Percentiles rank a stretch among this genome's conserved stretches.
Evolutionary conservation across 2,329 filamentous ascomycete genomes (phyloP).

Genomic region (Teratosphaeria destructans): DNA sequence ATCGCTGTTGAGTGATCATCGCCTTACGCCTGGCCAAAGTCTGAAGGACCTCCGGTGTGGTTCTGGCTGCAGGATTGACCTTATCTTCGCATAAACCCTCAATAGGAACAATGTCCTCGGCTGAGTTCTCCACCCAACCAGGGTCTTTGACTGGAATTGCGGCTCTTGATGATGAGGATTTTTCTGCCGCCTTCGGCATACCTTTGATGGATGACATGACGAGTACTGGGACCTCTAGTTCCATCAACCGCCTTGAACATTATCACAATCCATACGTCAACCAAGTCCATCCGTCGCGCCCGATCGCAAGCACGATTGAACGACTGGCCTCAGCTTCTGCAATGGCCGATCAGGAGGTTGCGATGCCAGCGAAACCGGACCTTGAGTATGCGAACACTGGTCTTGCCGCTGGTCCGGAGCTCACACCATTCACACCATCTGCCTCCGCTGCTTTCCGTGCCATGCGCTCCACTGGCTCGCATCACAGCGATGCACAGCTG

Average conservation of each 20-base stretch:
- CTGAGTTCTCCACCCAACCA: background rate
- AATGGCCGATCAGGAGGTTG: background rate
- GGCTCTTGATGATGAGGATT: background rate
- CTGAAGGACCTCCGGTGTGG: background rate
- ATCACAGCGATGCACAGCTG: background rate
- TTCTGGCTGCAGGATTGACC: no score
- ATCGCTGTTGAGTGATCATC: background rate
- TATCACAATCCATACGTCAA: background rate
- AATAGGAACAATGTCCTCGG: background rate
- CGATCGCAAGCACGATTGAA: background rate
- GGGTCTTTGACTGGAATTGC: background rate
- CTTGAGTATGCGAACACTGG: background rate
- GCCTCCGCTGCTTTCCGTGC: background rate
- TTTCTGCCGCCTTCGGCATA: background rate
- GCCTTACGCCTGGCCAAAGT: background rate
- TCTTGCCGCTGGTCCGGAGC: background rate
- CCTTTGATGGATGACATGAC: background rate
- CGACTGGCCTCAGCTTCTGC: background rate
- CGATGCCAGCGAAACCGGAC: background rate
- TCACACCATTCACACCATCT: background rate
- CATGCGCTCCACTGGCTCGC: background rate
- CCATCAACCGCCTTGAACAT: background rate
- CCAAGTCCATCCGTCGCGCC: background rate
- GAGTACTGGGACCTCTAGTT: background rate
- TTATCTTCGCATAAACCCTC: no score